phyloP scores from a whole-genome alignment of 2,329 filamentous ascomycete species.

The Amesomyces nigricolor region DNA sequence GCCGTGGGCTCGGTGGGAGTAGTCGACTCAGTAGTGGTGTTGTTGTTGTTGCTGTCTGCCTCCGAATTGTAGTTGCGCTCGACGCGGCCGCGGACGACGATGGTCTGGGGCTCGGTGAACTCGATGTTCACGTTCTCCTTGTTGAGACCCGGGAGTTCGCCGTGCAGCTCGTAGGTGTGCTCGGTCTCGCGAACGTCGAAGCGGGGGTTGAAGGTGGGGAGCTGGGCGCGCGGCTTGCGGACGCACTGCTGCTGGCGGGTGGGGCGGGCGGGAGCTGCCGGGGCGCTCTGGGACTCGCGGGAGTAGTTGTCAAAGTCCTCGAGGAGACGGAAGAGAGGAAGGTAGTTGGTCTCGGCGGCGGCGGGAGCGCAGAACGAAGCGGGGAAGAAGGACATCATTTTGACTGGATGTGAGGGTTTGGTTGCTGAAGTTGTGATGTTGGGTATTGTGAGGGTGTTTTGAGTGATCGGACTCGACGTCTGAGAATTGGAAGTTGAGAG shows the following conservation, averaged over 20 bases:
- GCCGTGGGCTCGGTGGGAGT: neutral
- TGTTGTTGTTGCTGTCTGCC: conserved; percentile 36
- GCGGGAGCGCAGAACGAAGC: conserved; percentile 28
- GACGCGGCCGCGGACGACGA: conserved; percentile 63
- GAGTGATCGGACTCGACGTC: neutral
- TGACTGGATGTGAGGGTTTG: conserved; percentile 26
- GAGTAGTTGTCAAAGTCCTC: conserved; percentile 57
- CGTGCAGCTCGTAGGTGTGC: conserved; percentile 67
- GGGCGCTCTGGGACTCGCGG: conserved; percentile 31
- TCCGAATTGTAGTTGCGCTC: conserved; percentile 51
- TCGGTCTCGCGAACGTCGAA: conserved; percentile 73
- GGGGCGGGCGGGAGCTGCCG: conserved; percentile 21
- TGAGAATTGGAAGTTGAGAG: neutral
- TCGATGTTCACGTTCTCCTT: conserved; percentile 73
- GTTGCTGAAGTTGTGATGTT: neutral
- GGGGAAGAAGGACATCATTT: conserved; percentile 55
- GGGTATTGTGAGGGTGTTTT: neutral
- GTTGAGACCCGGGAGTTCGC: conserved; percentile 69
- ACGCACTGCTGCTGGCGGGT: conserved; percentile 18
- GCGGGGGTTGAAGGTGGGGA: conserved; percentile 57
- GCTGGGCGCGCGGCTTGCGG: conserved; percentile 18
- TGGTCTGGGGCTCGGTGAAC: conserved; percentile 69
- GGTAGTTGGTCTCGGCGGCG: conserved; percentile 42
- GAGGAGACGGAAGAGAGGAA: conserved; percentile 57
- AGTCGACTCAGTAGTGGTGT: neutral